phyloP scores from a whole-genome alignment of 176 grass and related monocot species.

The Miscanthus lutarioriparius region DNA sequence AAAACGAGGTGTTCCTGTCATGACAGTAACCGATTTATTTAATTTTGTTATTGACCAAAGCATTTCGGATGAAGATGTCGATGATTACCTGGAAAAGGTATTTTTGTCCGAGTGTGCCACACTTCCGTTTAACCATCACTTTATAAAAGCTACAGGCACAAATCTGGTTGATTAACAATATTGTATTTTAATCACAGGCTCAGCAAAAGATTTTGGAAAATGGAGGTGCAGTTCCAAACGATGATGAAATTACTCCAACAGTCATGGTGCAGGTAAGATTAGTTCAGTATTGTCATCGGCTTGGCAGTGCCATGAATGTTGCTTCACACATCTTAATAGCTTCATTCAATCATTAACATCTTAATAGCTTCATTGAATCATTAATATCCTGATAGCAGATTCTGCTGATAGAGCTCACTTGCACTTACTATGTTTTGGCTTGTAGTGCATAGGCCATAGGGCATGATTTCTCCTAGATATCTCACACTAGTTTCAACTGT shows the following conservation, averaged over 20 bases:
- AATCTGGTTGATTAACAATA: slow-evolving; percentile 20
- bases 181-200: slow-evolving; percentile 51
- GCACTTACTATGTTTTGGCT: neutral
- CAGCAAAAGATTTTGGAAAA: slow-evolving; percentile 83
- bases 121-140: neutral
- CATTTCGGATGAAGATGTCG: slow-evolving; percentile 81
- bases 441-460: neutral
- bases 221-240: slow-evolving; percentile 48
- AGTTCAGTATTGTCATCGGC: neutral
- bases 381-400: slow-evolving; percentile 2
- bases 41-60: slow-evolving; percentile 87
- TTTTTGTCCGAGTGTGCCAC: neutral
- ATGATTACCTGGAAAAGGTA: slow-evolving; percentile 91
- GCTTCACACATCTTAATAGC: too few relatives aligned
- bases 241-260: slow-evolving; percentile 70
- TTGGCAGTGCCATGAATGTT: neutral
- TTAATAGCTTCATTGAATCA: neutral
- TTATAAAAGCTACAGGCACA: neutral
- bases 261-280: slow-evolving; percentile 79
- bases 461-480: neutral
- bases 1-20: slow-evolving; percentile 76
- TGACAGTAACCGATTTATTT: slow-evolving; percentile 77
- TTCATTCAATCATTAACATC: neutral
- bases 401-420: neutral
- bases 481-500: neutral